These are phyloP conservation scores for Polymyxa betae DNA, from an alignment of 208 protist species.

Conservation along the genomic window DNA sequence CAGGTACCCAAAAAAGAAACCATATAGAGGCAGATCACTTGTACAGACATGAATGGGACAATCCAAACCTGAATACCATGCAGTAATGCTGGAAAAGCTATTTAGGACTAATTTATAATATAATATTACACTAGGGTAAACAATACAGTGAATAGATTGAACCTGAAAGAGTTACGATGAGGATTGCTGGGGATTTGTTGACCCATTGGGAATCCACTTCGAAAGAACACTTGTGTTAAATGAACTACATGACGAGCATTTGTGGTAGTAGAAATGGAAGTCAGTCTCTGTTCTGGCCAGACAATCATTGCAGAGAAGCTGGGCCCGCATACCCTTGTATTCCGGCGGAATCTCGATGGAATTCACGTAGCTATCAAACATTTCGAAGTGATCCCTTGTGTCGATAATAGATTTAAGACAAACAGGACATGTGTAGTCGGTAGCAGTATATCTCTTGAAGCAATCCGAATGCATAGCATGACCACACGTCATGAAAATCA, in stretches of 20 bases:
- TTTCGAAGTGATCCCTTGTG: conserved; percentile 9
- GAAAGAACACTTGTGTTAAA: conserved; percentile 63
- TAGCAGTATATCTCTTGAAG: conserved; percentile 36
- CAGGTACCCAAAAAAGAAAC: background rate
- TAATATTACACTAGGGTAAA: no score
- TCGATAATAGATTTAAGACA: conserved; percentile 51
- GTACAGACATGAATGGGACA: background rate
- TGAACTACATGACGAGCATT: conserved; percentile 63
- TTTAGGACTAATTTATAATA: no score
- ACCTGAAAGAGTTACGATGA: no score
- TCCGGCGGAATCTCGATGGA: background rate
- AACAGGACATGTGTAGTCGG: conserved; percentile 42
- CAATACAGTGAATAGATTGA: no score
- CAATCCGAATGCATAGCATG: conserved; percentile 57
- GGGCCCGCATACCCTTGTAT: conserved; percentile 15
- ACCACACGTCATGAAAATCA: conserved; percentile 46
- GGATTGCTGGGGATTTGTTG: no score
- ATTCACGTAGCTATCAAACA: background rate
- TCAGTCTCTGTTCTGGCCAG: conserved; percentile 54
- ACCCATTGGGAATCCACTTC: background rate
- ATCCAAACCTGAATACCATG: background rate
- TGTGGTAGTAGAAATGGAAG: conserved; percentile 66
- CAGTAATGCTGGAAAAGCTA: background rate
- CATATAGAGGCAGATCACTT: background rate
- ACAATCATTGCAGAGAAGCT: conserved; percentile 67